Evolutionary conservation across 768 basidiomycete species (phyloP).

Genomic region (Termitomyces sp.): DNA sequence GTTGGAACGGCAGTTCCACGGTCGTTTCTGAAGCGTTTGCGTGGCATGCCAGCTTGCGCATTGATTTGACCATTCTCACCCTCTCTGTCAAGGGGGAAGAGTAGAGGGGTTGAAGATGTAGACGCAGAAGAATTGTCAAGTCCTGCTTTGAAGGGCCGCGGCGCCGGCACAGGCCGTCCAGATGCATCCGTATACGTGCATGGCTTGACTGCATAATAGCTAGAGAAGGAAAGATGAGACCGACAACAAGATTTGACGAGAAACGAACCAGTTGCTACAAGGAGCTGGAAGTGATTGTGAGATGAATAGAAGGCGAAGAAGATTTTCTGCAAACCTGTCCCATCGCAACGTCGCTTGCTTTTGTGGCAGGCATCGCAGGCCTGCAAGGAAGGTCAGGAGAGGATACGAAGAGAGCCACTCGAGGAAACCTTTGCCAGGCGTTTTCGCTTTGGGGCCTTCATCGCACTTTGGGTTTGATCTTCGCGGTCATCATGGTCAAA

Average conservation of each 20-base stretch:
- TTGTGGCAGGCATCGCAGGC: conserved; percentile 84
- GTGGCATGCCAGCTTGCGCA: conserved; percentile 14
- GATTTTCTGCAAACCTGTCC: conserved; percentile 49
- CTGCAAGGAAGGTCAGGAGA: conserved; percentile 20
- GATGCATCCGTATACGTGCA: conserved; percentile 79
- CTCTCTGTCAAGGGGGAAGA: conserved; percentile 22
- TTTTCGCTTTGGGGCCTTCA: conserved; percentile 49
- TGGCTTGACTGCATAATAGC: conserved; percentile 75
- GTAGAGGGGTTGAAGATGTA: conserved; percentile 18
- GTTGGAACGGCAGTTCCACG: conserved; percentile 30
- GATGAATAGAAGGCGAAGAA: conserved; percentile 9
- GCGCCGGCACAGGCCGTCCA: conserved; percentile 77
- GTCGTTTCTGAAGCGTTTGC: conserved; percentile 47
- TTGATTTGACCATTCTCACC: conserved; percentile 30
- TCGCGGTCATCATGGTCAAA: conserved; percentile 24
- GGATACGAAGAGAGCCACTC: background rate
- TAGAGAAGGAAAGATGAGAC: conserved; percentile 23
- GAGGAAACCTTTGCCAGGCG: conserved; percentile 42
- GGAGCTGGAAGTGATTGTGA: conserved; percentile 41
- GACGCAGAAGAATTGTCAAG: conserved; percentile 19
- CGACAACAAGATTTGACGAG: conserved; percentile 9
- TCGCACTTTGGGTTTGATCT: conserved; percentile 25
- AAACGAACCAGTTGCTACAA: conserved; percentile 71
- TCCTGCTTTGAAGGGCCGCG: conserved; percentile 40
- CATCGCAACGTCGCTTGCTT: conserved; percentile 80